phyloP scores from a whole-genome alignment of 192 early-diverging fungal genomes.

The Backusella morwellensis region DNA sequence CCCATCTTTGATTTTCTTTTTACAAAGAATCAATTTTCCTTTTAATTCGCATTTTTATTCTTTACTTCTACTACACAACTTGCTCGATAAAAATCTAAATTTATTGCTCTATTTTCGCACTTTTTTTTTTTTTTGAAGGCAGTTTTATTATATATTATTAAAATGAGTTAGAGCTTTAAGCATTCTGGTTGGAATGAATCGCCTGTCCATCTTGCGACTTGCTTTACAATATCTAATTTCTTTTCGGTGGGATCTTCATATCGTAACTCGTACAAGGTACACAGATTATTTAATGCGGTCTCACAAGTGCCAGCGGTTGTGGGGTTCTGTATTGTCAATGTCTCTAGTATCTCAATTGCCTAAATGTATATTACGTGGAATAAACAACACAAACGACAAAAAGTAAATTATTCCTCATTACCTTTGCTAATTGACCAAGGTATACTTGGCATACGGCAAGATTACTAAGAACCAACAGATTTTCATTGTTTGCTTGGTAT shows the following conservation, averaged over 20 bases:
- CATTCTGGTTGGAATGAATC: slow-evolving; percentile 48
- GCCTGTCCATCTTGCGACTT: slow-evolving; percentile 47
- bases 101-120: too few species aligned
- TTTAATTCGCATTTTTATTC: too few species aligned
- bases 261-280: slow-evolving; percentile 51
- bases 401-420: background rate
- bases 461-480: slow-evolving; percentile 47
- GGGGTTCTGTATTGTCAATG: slow-evolving; percentile 37
- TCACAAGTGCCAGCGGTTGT: slow-evolving; percentile 46
- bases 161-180: slow-evolving; percentile 37
- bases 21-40: too few species aligned
- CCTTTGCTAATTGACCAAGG: slow-evolving; percentile 38
- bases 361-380: background rate
- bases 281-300: slow-evolving; percentile 48
- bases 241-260: slow-evolving; percentile 38
- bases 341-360: slow-evolving; percentile 42
- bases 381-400: background rate
- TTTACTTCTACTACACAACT: too few species aligned
- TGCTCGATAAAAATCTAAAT: too few species aligned
- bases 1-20: too few species aligned
- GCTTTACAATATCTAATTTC: slow-evolving; percentile 41
- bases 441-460: slow-evolving; percentile 50
- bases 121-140: too few species aligned
- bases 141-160: too few species aligned
- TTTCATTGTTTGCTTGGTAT: slow-evolving; percentile 40